Conservation (phyloP, 495 filamentous ascomycete species). For the Aspergillus conjunctus region DNA sequence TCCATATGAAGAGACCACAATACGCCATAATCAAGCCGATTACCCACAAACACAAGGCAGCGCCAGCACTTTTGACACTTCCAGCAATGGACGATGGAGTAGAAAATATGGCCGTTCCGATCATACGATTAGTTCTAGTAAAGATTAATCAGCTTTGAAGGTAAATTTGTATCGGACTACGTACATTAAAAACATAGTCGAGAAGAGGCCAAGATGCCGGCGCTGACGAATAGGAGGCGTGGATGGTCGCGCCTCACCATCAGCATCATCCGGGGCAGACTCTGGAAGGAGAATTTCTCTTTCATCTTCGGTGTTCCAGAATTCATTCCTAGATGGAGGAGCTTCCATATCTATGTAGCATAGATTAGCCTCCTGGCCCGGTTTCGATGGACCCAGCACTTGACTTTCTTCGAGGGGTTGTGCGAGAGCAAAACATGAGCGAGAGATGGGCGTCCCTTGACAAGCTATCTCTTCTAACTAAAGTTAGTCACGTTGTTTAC, state of each 20-base stretch:
- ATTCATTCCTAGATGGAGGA: neutral
- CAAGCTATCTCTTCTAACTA: no score
- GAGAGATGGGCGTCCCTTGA: no score
- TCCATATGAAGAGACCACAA: constrained; percentile 58
- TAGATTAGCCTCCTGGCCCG: neutral
- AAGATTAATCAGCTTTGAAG: constrained; percentile 11
- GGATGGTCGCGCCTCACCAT: neutral
- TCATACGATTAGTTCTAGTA: constrained; percentile 60
- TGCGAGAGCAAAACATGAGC: no score
- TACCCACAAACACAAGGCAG: constrained; percentile 63
- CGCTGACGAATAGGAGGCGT: constrained; percentile 9
- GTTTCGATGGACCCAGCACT: neutral
- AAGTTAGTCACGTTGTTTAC: constrained; percentile 21
- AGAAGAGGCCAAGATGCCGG: constrained; percentile 43
- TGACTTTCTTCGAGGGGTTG: no score
- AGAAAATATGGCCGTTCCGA: constrained; percentile 73
- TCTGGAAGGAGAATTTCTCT: constrained; percentile 1
- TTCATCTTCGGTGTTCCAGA: constrained; percentile 3
- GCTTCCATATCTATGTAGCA: neutral
- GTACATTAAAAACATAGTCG: constrained; percentile 48
- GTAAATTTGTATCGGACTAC: neutral
- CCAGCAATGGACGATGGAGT: constrained; percentile 63
- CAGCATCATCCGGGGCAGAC: neutral
- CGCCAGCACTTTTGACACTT: constrained; percentile 66
- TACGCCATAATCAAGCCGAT: constrained; percentile 59